phyloP scores from a whole-genome alignment of 169 alveolate species.

The Plasmodium adleri region DNA sequence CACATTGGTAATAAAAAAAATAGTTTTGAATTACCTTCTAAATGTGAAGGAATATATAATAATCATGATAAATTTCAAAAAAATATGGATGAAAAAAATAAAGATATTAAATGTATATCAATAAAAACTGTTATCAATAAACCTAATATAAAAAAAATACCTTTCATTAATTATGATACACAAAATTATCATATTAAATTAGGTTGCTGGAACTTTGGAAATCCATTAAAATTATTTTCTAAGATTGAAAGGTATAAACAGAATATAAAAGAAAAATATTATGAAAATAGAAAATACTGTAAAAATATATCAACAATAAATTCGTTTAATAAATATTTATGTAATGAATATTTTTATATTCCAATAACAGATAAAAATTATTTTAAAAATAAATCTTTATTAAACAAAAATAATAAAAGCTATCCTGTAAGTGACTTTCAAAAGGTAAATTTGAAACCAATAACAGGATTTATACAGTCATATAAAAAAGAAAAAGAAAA shows the following conservation, averaged over 20 bases:
- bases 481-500: conserved; percentile 53
- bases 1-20: neutral
- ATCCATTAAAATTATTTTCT: conserved; percentile 17
- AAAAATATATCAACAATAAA: conserved; percentile 26
- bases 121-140: conserved; percentile 46
- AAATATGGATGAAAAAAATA: neutral
- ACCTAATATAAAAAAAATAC: conserved; percentile 18
- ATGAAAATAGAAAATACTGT: conserved; percentile 45
- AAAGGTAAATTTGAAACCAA: conserved; percentile 54
- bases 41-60: neutral
- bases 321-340: conserved; percentile 26
- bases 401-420: conserved; percentile 12
- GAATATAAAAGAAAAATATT: conserved; percentile 53
- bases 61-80: neutral
- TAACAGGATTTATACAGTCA: conserved; percentile 70
- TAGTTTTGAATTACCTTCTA: neutral
- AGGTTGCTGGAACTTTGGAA: conserved; percentile 66
- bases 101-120: conserved; percentile 16
- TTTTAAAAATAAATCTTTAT: conserved; percentile 41
- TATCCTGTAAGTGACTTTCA: conserved; percentile 73
- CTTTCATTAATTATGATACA: conserved; percentile 51
- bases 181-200: conserved; percentile 28
- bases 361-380: conserved; percentile 53
- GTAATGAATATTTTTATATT: conserved; percentile 58
- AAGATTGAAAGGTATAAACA: conserved; percentile 68